Base-by-base conservation (phyloP, 2,329 filamentous ascomycete species). In the Calonectria pseudoreteaudii region DNA sequence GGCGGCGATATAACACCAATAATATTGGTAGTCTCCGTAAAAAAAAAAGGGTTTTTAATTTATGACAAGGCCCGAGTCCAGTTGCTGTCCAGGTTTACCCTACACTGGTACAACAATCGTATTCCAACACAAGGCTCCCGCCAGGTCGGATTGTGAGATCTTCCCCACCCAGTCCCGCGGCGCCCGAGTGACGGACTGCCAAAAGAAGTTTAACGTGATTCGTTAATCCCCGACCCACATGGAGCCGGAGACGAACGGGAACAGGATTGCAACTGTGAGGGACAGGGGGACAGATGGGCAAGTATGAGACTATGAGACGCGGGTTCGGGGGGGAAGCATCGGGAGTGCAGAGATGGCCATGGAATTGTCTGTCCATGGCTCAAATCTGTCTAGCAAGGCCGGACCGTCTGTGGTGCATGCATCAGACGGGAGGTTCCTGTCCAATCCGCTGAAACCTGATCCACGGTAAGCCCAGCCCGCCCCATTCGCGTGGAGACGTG, bases 171-270 rank as follows among this genome's bases (percentile, higher is more conserved):
- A 62, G 62, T 71, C 69, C 70, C 66, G 66, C 66, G 65, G 56
- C 31, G 70, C 58, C 70, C 70, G 66, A 64, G 70, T 66, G 70
- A 72, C 56, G 58, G 66, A 58, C 58, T 68, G 38, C 70, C 58
- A n/a, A 72, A 70, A 72, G 23, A 9, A 31, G 70, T 53, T 64
- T 68, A 72, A 68, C 34, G 66, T 23, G 66, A 69, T 65, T 69
- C 26, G 66, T 72, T 72, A 69, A 72, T 69, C 58, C 70, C 66
- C 58, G 70, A 66, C 70, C 70, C 70, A 72, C 66, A 72, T 68
- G 70, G 70, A 18, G 38, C 44, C 64, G 41, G 64, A 62, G 69
- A 67, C 69, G 62, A 67, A 67, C 62, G 31, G 41, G 67, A 53
- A 44, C 67, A 64, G 67, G 66, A 68, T 36, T 65, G 28, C 38